Base-by-base conservation (phyloP, 495 filamentous ascomycete species). In the Aspergillus wentii region DNA sequence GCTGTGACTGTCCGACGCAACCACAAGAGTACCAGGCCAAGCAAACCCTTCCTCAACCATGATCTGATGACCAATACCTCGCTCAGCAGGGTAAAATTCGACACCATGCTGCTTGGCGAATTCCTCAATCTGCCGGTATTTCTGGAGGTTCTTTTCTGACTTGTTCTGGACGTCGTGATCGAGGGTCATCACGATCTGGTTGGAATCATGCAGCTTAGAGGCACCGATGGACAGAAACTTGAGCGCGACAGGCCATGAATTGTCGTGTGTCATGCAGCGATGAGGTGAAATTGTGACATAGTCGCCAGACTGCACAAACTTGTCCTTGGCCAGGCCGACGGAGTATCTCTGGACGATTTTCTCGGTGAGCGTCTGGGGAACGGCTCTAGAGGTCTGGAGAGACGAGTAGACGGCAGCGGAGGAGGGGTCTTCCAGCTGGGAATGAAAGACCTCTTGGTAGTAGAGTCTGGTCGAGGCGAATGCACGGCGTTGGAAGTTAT, bases 91-190 rank as follows among this genome's bases (percentile, higher is more conserved):
- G 51, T 86, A 95, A 56, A 94, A 94, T 38, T 83, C 79, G 3
- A 94, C 75, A 1, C 82, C 85, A 29, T 96, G 88, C 29, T 77
- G 72, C 43, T 72, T 74, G 4, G 92, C 92, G 58, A 96, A 95
- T 40, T 80, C 75, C 57, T 95, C 86, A 44, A 98, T 95, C 55
- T 85, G 79, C 4, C 52, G 46, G 55, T 95, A 95, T 52, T 95
- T 96, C 52, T 80, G 78, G 13, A 95, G 58, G 58, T 96, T 96
- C 39, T 77, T 59, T 30, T 88, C 85, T 51, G 65, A 79, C 62
- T 84, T 86, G 60, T 95, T 95, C 51, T 94, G 86, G 1, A 95
- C 87, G 48, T 97, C 90, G 53, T 96, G 92, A 58, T 97, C 91
- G 5, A 97, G 72, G 0, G 90, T 86, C 77, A 94, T 85, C 36